phyloP scores from a whole-genome alignment of 2,329 filamentous ascomycete species.

The Huntiella abstrusa region DNA sequence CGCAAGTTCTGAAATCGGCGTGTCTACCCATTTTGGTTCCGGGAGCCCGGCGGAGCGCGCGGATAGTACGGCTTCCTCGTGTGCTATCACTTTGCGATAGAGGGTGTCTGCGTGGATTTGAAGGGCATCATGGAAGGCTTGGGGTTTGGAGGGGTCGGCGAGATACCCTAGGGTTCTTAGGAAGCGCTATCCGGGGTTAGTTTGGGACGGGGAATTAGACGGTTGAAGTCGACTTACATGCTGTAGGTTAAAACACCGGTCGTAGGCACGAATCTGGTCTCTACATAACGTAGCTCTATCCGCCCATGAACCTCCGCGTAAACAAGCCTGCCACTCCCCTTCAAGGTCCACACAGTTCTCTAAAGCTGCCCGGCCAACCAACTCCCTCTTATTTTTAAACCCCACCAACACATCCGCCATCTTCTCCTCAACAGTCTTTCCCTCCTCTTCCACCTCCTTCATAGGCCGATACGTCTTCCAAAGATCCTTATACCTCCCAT shows the following conservation, averaged over 20 bases:
- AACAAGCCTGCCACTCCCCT: slow-evolving; percentile 65
- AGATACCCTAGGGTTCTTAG: slow-evolving; percentile 81
- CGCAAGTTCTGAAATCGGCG: slow-evolving; percentile 22
- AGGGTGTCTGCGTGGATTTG: slow-evolving; percentile 91
- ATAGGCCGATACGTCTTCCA: slow-evolving; percentile 83
- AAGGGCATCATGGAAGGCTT: slow-evolving; percentile 62
- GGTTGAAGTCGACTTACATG: slow-evolving; percentile 31
- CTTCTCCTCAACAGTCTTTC: slow-evolving; percentile 61
- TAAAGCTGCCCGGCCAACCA: slow-evolving; percentile 62
- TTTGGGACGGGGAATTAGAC: neutral
- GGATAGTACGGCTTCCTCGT: slow-evolving; percentile 56
- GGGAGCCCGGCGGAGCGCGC: slow-evolving; percentile 44
- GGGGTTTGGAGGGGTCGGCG: slow-evolving; percentile 41
- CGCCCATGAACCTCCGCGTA: slow-evolving; percentile 48
- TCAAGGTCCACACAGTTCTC: slow-evolving; percentile 90
- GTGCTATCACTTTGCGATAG: slow-evolving; percentile 69
- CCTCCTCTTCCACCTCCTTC: slow-evolving; percentile 45
- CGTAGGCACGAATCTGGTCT: slow-evolving; percentile 56
- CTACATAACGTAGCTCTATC: slow-evolving; percentile 65
- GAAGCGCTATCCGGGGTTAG: slow-evolving; percentile 42
- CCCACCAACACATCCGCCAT: slow-evolving; percentile 62
- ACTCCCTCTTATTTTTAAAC: slow-evolving; percentile 63
- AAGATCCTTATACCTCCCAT: slow-evolving; percentile 57
- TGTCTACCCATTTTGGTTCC: slow-evolving; percentile 38
- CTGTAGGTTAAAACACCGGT: slow-evolving; percentile 80